phyloP scores from a whole-genome alignment of 2,329 filamentous ascomycete species.

The Lizonia empirigonia region DNA sequence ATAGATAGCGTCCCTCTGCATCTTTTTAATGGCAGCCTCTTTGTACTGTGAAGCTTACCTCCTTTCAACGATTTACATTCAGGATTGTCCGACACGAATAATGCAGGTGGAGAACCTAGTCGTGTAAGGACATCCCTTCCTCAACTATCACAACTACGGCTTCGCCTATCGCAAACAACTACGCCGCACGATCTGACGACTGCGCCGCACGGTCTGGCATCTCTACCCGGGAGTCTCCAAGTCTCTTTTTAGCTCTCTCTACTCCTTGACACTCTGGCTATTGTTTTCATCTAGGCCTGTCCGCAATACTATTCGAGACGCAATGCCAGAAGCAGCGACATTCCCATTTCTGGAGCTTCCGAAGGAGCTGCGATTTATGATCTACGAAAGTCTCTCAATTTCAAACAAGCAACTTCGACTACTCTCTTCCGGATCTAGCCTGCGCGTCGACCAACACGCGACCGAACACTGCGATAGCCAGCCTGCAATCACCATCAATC shows the following conservation, averaged over 20 bases:
- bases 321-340: not conserved
- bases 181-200: conserved; percentile 4
- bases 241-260: not conserved
- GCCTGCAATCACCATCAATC: conserved; percentile 1
- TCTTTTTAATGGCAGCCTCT: not conserved
- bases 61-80: not conserved
- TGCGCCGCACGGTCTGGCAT: conserved; percentile 4
- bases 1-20: not conserved
- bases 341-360: conserved; percentile 16
- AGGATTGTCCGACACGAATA: not conserved
- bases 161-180: conserved; percentile 6
- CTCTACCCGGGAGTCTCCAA: not conserved
- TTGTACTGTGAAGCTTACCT: not conserved
- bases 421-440: not conserved
- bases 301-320: not conserved
- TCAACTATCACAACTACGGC: not conserved
- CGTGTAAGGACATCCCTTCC: conserved; percentile 8
- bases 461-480: not conserved
- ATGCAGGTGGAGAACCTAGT: not conserved
- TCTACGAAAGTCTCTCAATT: conserved; percentile 12
- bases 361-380: conserved; percentile 16
- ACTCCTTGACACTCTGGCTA: not conserved
- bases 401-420: conserved; percentile 1
- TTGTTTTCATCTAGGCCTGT: not conserved
- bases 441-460: not conserved